phyloP scores from a whole-genome alignment of 129 eudicot species.

The Centella asiatica region DNA sequence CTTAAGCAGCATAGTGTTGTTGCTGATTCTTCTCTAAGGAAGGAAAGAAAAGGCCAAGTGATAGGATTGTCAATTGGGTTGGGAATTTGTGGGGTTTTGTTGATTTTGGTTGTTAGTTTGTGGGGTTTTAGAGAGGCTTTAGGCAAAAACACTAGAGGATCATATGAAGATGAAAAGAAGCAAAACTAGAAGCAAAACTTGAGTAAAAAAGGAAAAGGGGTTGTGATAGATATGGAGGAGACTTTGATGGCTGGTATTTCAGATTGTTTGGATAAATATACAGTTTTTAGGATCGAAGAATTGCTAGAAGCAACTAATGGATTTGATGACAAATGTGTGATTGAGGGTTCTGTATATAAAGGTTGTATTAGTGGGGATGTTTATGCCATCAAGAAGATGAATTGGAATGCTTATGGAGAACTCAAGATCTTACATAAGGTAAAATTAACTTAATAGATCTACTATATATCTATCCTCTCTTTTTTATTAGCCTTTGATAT shows the following conservation, averaged over 20 bases:
- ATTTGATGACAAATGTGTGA: constrained; percentile 51
- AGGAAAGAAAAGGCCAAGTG: constrained; percentile 33
- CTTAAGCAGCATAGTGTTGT: constrained; percentile 44
- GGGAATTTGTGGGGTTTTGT: constrained; percentile 46
- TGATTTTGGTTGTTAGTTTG: constrained; percentile 38
- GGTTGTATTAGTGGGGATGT: constrained; percentile 63
- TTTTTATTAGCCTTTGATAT: too few species aligned
- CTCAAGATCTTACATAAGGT: constrained; percentile 97
- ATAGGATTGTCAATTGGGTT: constrained; percentile 63
- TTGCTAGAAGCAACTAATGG: constrained; percentile 72
- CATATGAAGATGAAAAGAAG: constrained; percentile 18
- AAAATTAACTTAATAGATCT: not conserved
- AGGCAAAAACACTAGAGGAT: constrained; percentile 26
- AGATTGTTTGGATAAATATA: constrained; percentile 83
- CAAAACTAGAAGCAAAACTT: too few species aligned
- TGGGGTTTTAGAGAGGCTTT: constrained; percentile 39
- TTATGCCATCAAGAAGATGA: constrained; percentile 90
- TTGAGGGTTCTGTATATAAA: constrained; percentile 80
- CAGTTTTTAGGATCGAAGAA: constrained; percentile 58
- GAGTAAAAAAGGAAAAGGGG: constrained; percentile 10
- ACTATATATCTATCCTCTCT: not conserved
- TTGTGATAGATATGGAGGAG: constrained; percentile 33
- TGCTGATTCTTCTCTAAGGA: not conserved
- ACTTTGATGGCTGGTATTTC: constrained; percentile 88
- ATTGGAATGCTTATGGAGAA: constrained; percentile 93